Evolutionary conservation across 139 green algal species (phyloP).

Genomic region (Haematococcus lacustris): DNA sequence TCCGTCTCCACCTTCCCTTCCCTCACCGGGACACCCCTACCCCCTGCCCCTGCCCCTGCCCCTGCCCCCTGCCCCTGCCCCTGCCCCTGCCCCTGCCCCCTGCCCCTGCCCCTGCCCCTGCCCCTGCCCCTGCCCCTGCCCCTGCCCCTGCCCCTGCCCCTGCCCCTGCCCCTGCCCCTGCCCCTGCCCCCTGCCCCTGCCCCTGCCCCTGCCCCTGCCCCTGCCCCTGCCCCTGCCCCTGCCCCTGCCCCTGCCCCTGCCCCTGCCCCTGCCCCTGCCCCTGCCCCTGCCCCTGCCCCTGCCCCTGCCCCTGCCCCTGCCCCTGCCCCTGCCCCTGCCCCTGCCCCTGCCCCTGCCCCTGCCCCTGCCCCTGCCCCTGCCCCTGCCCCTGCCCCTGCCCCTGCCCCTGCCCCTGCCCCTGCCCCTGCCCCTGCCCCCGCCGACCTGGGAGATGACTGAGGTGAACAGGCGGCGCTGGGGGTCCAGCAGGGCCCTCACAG

Average conservation of each 20-base stretch:
- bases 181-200: no score
- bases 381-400: not conserved
- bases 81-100: no score
- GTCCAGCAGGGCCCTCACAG: not conserved
- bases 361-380: not conserved
- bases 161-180: no score
- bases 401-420: not conserved
- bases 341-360: not conserved
- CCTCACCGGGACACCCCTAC: no score
- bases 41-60: no score
- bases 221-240: no score
- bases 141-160: no score
- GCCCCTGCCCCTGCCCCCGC: not conserved
- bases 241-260: slow-evolving; percentile 53
- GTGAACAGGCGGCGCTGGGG: not conserved
- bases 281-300: not conserved
- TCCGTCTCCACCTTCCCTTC: no score
- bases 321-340: not conserved
- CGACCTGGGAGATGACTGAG: not conserved
- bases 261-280: not conserved
- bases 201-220: no score
- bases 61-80: no score
- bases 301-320: not conserved
- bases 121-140: no score
- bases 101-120: no score